phyloP scores from a whole-genome alignment of 306 rosid species.

The Sphenostylis stenocarpa region DNA sequence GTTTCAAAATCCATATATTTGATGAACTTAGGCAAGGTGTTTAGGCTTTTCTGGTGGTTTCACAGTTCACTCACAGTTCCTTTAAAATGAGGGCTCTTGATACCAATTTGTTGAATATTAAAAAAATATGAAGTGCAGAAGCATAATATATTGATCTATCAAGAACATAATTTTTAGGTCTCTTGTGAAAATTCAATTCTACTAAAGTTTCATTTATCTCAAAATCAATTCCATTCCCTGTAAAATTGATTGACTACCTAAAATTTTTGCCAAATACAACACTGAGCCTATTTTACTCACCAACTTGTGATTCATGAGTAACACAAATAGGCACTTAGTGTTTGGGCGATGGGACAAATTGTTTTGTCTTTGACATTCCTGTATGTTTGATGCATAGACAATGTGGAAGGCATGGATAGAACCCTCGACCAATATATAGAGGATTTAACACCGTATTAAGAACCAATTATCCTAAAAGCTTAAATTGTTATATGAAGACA shows the following conservation, averaged over 20 bases:
- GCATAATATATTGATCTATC: too few relatives aligned
- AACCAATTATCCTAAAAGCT: not conserved
- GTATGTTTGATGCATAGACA: not conserved
- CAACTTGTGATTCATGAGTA: not conserved
- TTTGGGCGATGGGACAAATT: not conserved
- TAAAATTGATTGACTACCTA: not conserved
- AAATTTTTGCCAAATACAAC: not conserved
- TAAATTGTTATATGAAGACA: not conserved
- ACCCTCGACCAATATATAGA: not conserved
- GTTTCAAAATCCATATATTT: too few relatives aligned
- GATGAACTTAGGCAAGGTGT: too few relatives aligned
- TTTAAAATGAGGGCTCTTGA: too few relatives aligned
- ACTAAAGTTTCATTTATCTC: not conserved
- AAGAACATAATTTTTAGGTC: too few relatives aligned
- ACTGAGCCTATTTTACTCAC: not conserved
- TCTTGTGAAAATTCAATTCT: too few relatives aligned
- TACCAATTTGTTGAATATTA: too few relatives aligned
- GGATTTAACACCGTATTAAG: not conserved
- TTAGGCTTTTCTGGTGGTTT: too few relatives aligned
- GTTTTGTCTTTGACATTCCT: not conserved
- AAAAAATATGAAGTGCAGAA: too few relatives aligned
- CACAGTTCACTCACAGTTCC: too few relatives aligned
- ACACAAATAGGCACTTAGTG: not conserved
- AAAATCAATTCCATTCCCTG: not conserved
- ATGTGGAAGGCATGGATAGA: not conserved